Conservation (phyloP, 768 basidiomycete genomes). For the Xerocomus spinulosus region DNA sequence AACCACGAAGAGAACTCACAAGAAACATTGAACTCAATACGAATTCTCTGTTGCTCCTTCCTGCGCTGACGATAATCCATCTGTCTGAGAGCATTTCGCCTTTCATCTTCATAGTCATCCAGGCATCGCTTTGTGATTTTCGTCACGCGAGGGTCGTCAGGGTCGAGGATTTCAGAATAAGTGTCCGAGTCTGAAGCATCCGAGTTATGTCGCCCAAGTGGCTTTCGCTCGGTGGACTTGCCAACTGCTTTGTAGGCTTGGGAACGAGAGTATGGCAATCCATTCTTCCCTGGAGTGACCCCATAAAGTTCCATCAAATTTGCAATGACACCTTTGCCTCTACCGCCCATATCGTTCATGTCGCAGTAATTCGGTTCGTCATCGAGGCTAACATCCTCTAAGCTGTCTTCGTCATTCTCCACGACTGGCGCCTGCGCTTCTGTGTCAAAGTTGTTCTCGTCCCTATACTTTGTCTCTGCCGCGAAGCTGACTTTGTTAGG, state of each 20-base stretch:
- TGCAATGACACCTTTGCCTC: slow-evolving; percentile 24
- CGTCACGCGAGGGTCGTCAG: slow-evolving; percentile 69
- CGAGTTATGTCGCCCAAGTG: slow-evolving; percentile 38
- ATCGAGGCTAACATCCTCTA: slow-evolving; percentile 18
- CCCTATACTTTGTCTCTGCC: slow-evolving; percentile 15
- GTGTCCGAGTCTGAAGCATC: slow-evolving; percentile 37
- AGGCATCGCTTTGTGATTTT: slow-evolving; percentile 46
- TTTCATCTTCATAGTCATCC: slow-evolving; percentile 59
- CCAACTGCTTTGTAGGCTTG: slow-evolving; percentile 12
- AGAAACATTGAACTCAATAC: slow-evolving; percentile 71
- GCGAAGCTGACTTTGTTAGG: slow-evolving; percentile 40
- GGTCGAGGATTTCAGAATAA: slow-evolving; percentile 55
- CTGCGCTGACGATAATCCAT: slow-evolving; percentile 67
- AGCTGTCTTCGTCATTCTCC: slow-evolving; percentile 8
- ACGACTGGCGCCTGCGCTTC: slow-evolving; percentile 19
- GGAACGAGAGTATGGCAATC: slow-evolving; percentile 25
- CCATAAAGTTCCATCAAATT: slow-evolving; percentile 33
- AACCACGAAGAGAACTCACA: slow-evolving; percentile 42
- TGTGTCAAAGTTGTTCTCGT: slow-evolving; percentile 16
- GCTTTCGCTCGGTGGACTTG: slow-evolving; percentile 9
- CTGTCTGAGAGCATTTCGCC: slow-evolving; percentile 53
- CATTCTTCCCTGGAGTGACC: slow-evolving; percentile 16
- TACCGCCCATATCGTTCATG: slow-evolving; percentile 22
- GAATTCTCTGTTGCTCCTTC: slow-evolving; percentile 59
- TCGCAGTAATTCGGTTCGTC: slow-evolving; percentile 11